Conservation (phyloP, 2,329 filamentous ascomycete species). For the Rhytidhysteron rufulum region DNA sequence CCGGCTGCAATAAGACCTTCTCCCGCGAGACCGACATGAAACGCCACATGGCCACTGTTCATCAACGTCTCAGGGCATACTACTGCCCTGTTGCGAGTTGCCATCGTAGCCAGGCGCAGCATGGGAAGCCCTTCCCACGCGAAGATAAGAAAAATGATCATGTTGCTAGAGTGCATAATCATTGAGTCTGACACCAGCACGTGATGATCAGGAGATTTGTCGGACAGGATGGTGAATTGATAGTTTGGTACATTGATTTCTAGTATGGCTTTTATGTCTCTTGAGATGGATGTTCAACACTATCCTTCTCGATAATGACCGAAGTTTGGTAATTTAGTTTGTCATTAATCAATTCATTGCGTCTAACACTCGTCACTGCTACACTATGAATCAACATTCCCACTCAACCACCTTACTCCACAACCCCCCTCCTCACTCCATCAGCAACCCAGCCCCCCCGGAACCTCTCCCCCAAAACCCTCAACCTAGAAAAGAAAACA, state of each 20-base stretch:
- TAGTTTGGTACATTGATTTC: too few relatives aligned
- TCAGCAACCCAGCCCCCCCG: conserved; percentile 31
- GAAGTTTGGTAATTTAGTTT: too few relatives aligned
- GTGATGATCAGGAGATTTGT: too few relatives aligned
- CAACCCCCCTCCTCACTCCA: conserved; percentile 23
- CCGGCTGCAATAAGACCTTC: neutral
- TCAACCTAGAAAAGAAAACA: conserved; percentile 50
- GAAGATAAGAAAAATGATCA: neutral
- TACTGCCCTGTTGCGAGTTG: neutral
- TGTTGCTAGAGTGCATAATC: too few relatives aligned
- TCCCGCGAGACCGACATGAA: neutral
- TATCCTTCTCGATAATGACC: too few relatives aligned
- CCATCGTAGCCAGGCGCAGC: neutral
- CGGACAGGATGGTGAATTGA: too few relatives aligned
- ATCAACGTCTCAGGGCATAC: neutral
- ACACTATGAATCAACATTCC: neutral
- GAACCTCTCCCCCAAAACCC: conserved; percentile 39
- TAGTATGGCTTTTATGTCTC: too few relatives aligned
- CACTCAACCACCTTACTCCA: conserved; percentile 7
- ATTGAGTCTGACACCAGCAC: too few relatives aligned
- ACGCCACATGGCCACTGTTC: neutral
- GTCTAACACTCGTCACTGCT: too few relatives aligned
- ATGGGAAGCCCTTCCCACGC: neutral
- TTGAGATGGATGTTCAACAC: too few relatives aligned
- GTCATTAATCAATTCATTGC: too few relatives aligned